Evolutionary conservation across 1,284 basidiomycete species (phyloP).

Genomic region (Boletus mariae): DNA sequence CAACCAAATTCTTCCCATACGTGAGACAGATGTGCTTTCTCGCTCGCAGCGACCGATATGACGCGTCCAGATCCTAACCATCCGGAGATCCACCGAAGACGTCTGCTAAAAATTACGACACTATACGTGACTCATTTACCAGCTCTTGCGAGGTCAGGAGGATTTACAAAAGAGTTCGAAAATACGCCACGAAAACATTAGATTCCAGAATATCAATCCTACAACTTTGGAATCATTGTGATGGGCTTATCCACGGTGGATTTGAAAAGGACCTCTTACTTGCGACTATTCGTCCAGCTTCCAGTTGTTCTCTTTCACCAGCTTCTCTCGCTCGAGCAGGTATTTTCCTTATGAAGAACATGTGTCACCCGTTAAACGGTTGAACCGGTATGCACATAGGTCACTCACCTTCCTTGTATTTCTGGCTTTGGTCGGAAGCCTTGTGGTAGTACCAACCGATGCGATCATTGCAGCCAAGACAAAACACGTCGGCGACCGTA

Average conservation of each 20-base stretch:
- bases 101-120: not conserved
- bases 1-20: constrained; percentile 13
- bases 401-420: constrained; percentile 78
- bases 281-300: constrained; percentile 42
- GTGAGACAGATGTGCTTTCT: constrained; percentile 8
- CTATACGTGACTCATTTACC: not conserved
- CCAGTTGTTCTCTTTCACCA: constrained; percentile 82
- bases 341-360: constrained; percentile 60
- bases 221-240: not conserved
- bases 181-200: not conserved
- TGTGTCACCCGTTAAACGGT: not conserved
- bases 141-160: not conserved
- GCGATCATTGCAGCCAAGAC: constrained; percentile 72
- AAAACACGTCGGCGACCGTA: constrained; percentile 77
- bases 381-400: not conserved
- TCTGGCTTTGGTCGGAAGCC: constrained; percentile 75
- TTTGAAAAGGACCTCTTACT: not conserved
- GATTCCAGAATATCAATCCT: not conserved
- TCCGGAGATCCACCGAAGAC: constrained; percentile 1
- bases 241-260: not conserved
- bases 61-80: constrained; percentile 23
- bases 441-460: constrained; percentile 85
- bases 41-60: constrained; percentile 51
- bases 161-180: not conserved
- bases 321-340: constrained; percentile 75